Percentiles rank a stretch among this genome's conserved stretches.
Evolutionary conservation across 129 eudicot species (phyloP).

Genomic region (Kitagawia praeruptora): DNA sequence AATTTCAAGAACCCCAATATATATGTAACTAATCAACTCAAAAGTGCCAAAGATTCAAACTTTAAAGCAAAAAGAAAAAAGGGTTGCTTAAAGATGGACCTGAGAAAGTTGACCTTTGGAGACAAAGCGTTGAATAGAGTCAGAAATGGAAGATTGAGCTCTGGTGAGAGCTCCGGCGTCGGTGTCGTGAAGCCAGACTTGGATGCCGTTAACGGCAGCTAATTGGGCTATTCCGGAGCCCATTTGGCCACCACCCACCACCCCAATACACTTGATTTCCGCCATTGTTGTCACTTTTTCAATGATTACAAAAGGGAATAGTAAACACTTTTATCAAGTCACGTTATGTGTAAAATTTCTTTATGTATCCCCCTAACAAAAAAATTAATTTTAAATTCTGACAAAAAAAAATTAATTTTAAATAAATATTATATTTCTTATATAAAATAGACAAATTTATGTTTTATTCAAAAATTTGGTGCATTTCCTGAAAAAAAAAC

Average conservation of each 20-base stretch:
- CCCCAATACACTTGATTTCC: conserved; percentile 55
- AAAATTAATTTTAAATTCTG: too few species aligned
- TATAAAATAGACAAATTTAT: too few species aligned
- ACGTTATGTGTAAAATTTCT: neutral
- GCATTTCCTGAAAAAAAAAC: too few species aligned
- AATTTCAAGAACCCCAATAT: neutral
- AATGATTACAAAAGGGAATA: neutral
- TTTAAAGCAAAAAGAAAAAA: neutral
- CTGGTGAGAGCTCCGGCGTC: conserved; percentile 43
- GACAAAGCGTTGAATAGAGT: conserved; percentile 58
- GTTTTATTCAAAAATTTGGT: too few species aligned
- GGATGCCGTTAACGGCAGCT: conserved; percentile 62
- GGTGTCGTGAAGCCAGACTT: conserved; percentile 64
- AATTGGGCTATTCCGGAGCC: conserved; percentile 95
- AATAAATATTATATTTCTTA: too few species aligned
- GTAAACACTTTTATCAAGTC: neutral
- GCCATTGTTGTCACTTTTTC: conserved; percentile 16
- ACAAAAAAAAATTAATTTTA: too few species aligned
- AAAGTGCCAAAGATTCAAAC: neutral
- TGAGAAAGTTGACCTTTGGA: conserved; percentile 57
- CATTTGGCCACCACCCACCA: conserved; percentile 97
- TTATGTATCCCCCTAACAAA: too few species aligned
- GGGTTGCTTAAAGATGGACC: conserved; percentile 24
- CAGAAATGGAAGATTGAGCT: conserved; percentile 41
- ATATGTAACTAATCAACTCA: neutral